These are phyloP conservation scores for Cytospora piceicola DNA, from an alignment of 2,329 filamentous ascomycete genomes.

Conservation along the genomic window DNA sequence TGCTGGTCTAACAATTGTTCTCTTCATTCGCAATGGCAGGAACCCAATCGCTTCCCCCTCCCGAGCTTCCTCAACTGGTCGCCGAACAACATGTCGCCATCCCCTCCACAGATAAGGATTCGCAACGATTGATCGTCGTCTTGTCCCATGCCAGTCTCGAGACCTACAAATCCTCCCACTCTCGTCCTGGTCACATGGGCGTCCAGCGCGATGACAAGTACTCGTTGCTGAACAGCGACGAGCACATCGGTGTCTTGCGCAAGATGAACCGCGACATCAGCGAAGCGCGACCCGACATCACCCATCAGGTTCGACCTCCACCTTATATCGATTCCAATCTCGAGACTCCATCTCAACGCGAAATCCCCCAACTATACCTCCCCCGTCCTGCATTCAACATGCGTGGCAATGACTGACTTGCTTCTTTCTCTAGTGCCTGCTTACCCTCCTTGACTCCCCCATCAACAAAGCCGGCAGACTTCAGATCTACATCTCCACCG, in stretches of 20 bases:
- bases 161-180: conserved; percentile 90
- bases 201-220: conserved; percentile 88
- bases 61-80: conserved; percentile 85
- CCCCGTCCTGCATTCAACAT: conserved; percentile 49
- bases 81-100: conserved; percentile 92
- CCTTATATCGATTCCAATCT: conserved; percentile 30
- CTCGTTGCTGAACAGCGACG: conserved; percentile 95
- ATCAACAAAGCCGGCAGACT: conserved; percentile 98
- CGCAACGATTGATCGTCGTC: conserved; percentile 89
- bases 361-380: conserved; percentile 25
- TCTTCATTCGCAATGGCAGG: conserved; percentile 54
- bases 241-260: conserved; percentile 98
- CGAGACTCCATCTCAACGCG: conserved; percentile 19
- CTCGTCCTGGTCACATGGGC: conserved; percentile 65
- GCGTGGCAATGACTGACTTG: conserved; percentile 41
- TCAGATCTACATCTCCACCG: conserved; percentile 98
- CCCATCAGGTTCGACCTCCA: conserved; percentile 75
- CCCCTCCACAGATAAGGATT: conserved; percentile 83
- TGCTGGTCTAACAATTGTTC: conserved; percentile 31
- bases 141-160: conserved; percentile 96
- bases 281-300: conserved; percentile 96
- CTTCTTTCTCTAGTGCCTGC: conserved; percentile 71
- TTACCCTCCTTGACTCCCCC: conserved; percentile 95
- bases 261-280: conserved; percentile 99
- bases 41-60: conserved; percentile 94